Base-by-base conservation (phyloP, 495 filamentous ascomycete species). In the Lophiotrema nucula region DNA sequence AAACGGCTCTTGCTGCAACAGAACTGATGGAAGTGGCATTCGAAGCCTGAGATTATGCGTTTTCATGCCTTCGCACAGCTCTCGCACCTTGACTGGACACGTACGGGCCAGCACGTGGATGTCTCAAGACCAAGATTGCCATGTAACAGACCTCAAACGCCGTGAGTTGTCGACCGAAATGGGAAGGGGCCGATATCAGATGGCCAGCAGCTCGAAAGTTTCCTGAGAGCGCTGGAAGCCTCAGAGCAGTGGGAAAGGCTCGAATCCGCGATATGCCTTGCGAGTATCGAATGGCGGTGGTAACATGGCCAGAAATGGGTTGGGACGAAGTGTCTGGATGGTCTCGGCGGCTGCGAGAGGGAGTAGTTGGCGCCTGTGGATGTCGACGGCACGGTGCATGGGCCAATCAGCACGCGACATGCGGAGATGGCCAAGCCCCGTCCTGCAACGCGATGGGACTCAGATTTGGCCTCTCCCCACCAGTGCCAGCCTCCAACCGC, bases 71-170 rank as follows among this genome's bases (percentile, higher is more conserved):
- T 54, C 18, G 23, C 18, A 25, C 27, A 18, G 19, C 15, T 10
- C 16, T n/a, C 13, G 37, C 8, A 27, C 53, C 42, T 31, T 54
- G 46, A 54, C 24, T 47, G 60, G 49, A 22, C 26, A 27, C n/a
- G 47, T 27, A 47, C 15, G n/a, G 45, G n/a, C n/a, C 13, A 22
- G 60, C 62, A 65, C 62, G 62, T 65, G 55, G 47, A 42, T 55
- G 62, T 65, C 56, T 65, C 62, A 65, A 45, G 25, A 31, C 26
- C 39, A 50, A 55, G 52, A 53, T 55, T 58, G 62, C 42, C 56
- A 53, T 65, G 62, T 60, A 50, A 65, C 62, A 65, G 51, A 65
- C 47, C 52, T 65, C 62, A 65, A 65, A 65, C 62, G 47, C 46
- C 56, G 47, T 28, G 13, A 23, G 18, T 42, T 22, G 28, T 54